These are phyloP conservation scores for Aspergillus sp. DNA, from an alignment of 2,329 filamentous ascomycete species.

Conservation along the genomic window DNA sequence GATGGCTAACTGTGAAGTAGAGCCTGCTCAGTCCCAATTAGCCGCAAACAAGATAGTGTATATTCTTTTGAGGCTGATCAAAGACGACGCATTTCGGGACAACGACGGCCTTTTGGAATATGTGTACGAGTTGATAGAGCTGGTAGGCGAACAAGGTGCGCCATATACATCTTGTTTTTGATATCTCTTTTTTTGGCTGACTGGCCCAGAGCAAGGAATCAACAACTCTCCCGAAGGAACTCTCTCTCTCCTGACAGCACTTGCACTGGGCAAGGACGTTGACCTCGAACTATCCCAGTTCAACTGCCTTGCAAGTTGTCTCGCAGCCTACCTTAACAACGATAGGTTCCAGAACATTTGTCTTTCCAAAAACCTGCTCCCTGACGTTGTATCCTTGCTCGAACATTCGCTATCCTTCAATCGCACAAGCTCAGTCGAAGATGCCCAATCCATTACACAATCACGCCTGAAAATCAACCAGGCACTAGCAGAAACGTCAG, in stretches of 20 bases:
- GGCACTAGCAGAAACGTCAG: conserved; percentile 47
- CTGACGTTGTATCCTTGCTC: conserved; percentile 39
- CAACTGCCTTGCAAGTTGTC: conserved; percentile 36
- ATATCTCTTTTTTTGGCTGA: background rate
- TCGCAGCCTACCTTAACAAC: conserved; percentile 42
- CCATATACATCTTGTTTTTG: no score
- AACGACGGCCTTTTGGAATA: conserved; percentile 41
- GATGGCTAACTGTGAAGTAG: conserved; percentile 33
- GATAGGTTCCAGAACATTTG: conserved; percentile 45
- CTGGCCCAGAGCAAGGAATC: conserved; percentile 37
- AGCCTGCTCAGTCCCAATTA: conserved; percentile 45
- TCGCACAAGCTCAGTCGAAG: conserved; percentile 34
- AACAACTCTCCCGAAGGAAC: conserved; percentile 41
- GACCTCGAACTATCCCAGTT: conserved; percentile 37
- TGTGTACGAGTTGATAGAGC: conserved; percentile 46
- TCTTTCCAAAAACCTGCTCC: conserved; percentile 38
- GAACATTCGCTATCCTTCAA: conserved; percentile 35
- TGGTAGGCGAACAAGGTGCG: conserved; percentile 46
- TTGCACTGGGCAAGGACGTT: conserved; percentile 33
- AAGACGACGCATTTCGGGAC: conserved; percentile 35
- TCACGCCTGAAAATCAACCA: conserved; percentile 46
- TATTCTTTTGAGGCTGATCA: conserved; percentile 42
- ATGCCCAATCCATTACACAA: conserved; percentile 40
- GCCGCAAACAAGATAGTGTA: conserved; percentile 43
- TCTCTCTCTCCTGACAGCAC: conserved; percentile 39